Base-by-base conservation (phyloP, 306 rosid species). In the Quercus robur region DNA sequence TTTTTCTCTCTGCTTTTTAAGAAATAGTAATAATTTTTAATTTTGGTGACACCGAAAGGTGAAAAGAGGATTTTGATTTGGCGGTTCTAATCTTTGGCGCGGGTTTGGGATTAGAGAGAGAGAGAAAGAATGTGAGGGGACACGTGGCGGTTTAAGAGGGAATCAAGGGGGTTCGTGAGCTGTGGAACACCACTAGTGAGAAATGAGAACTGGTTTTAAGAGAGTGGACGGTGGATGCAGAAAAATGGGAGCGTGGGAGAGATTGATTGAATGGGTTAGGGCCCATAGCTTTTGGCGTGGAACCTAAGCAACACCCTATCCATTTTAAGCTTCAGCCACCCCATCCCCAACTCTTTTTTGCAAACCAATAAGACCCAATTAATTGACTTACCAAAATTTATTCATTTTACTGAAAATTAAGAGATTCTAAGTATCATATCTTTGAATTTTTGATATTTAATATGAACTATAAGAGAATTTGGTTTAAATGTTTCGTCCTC, bases 81-180 rank as follows among this genome's bases (percentile, higher is more conserved):
- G 87, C 84, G 85, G 78, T 58, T 57, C 13, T 18, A 25, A 26
- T 77, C 41, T 56, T 75, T 20, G 66, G 83, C 56, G 79, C 84
- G 83, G 76, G 41, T 35, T 59, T 71, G 68, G 44, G 26, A 35
- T 23, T 59, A n/a, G 26, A 23, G 70, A 26, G 28, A 5, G 5
- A 25, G 44, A 49, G 12, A 13, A 73, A 59, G 44, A 63, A 21
- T 70, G 74, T 23, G 2, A 20, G 44, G 20, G 75, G 8, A 80
- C 91, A 85, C 93, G 93, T 86, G 91, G 85, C 79, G 19, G 55
- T 5, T 10, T 1, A 1, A 11, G 58, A 82, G 77, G 9, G 75
- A 77, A 89, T 72, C 74, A 64, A 28, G 83, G 80, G 46, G 72
- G 73, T 57, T 46, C 58, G 77, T 59, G 80, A 76, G 75, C 9